These are phyloP conservation scores for Ochromonadaceae sp. DNA, from an alignment of 352 stramenopile species.

Conservation along the genomic window DNA sequence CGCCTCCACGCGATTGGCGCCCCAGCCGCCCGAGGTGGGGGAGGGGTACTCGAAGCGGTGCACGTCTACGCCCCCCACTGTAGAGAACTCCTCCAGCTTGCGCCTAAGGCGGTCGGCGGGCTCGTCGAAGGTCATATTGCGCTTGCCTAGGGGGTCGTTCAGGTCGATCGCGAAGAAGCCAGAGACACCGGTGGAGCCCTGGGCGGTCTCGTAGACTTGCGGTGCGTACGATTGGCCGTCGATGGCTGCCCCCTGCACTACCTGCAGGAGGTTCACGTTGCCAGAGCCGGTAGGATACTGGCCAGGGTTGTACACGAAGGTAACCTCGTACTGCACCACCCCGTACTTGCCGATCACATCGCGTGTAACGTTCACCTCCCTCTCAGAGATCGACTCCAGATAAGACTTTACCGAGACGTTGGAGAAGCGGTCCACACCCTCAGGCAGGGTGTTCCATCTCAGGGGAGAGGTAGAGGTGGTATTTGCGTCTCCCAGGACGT, in stretches of 20 bases:
- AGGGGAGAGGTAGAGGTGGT: slow-evolving; percentile 39
- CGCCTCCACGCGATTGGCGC: slow-evolving; percentile 48
- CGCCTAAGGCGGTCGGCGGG: slow-evolving; percentile 50
- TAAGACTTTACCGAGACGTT: slow-evolving; percentile 32
- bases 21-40: slow-evolving; percentile 65
- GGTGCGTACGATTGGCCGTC: slow-evolving; percentile 33
- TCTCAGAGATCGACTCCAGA: slow-evolving; percentile 34
- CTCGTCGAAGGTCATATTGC: slow-evolving; percentile 66
- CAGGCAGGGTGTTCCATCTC: slow-evolving; percentile 37
- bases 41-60: slow-evolving; percentile 66
- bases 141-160: slow-evolving; percentile 47
- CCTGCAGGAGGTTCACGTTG: slow-evolving; percentile 46
- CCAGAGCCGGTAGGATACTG: slow-evolving; percentile 70
- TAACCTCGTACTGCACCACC: slow-evolving; percentile 74
- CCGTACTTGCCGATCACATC: slow-evolving; percentile 83
- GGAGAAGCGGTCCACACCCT: slow-evolving; percentile 17
- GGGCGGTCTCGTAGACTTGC: slow-evolving; percentile 57
- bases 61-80: slow-evolving; percentile 69
- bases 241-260: slow-evolving; percentile 41
- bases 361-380: slow-evolving; percentile 58
- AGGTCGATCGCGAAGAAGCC: slow-evolving; percentile 78
- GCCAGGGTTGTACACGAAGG: slow-evolving; percentile 74
- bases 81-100: slow-evolving; percentile 88
- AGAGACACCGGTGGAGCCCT: slow-evolving; percentile 60
- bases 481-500: slow-evolving; percentile 57